Evolutionary conservation across 257 asterid species (phyloP), one percentile per base, ranked within the genome.

Genomic region (Coffea canephora): DNA sequence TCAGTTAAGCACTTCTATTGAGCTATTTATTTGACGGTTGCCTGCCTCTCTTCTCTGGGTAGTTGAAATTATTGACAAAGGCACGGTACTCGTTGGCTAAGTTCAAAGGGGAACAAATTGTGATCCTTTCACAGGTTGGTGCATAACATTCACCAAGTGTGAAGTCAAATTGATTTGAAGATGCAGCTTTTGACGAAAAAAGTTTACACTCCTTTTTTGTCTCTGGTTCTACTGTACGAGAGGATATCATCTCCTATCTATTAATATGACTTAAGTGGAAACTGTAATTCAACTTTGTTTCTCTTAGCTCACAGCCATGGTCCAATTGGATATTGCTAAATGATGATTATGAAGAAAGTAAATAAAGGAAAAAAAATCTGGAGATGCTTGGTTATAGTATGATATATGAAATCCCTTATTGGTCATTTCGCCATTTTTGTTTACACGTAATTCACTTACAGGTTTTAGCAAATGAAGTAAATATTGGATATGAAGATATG

Each of bases 381-480:
- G 50, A 39, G 31, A 39, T 69, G 19, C 52, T 39, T 31, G 31
- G 31, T 31, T 31, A 31, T 31, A 31, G 31, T 31, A 31, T 31
- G 31, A 31, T 31, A 39, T 39, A 39, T 39, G 43, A 39, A 39
- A 39, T 39, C 43, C 3, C 43, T 39, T 39, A 4, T 39, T 39
- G 43, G 43, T 48, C 69, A 62, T 34, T 6, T 61, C 36, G 0
- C 8, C 12, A 1, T 61, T 61, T 31, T 78, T 61, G 65, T 82
- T 73, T 62, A 1, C 45, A 69, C 68, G 50, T 36, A 71, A 73
- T 31, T 61, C 67, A 19, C 73, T 64, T 73, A 62, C 90, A 95
- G 99, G 99, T 95, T 77, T 85, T 95, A 71, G 97, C 99, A 77
- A 91, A 93, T 79, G 99, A 95, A 86, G 99, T 83, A 65, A 95